Conservation (phyloP, 169 alveolate genomes). For the Plasmodium gaboni region DNA sequence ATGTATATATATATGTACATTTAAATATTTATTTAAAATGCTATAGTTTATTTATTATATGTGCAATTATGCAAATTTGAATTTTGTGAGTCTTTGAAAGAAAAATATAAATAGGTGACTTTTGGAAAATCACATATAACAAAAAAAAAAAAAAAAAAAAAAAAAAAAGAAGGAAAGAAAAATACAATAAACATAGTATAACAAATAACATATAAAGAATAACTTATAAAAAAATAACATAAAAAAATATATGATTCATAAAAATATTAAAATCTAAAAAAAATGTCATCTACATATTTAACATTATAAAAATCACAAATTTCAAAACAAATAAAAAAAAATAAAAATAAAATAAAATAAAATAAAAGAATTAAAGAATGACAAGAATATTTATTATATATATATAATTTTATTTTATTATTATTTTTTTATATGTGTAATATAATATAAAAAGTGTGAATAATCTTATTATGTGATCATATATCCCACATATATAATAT, state of each 20-base stretch:
- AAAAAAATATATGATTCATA: neutral
- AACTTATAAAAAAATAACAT: conserved; percentile 6
- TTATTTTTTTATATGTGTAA: neutral
- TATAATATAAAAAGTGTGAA: too few species aligned
- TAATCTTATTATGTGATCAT: too few species aligned
- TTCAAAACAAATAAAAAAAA: neutral
- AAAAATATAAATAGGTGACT: conserved; percentile 1
- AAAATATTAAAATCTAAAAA: neutral
- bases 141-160: conserved; percentile 12
- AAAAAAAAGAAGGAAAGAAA: neutral
- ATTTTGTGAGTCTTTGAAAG: neutral
- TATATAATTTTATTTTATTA: neutral
- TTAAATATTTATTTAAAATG: too few species aligned
- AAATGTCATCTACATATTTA: neutral
- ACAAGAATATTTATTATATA: conserved; percentile 1
- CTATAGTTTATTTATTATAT: too few species aligned
- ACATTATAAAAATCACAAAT: too few species aligned
- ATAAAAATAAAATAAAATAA: conserved; percentile 4
- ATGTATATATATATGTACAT: too few species aligned
- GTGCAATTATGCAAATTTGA: too few species aligned
- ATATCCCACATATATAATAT: too few species aligned
- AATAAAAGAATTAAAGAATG: neutral
- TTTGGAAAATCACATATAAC: neutral
- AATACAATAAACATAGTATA: conserved; percentile 1
- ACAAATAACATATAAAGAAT: neutral